Base-by-base conservation (phyloP, 2,329 filamentous ascomycete genomes). In the Fusarium sp. region DNA sequence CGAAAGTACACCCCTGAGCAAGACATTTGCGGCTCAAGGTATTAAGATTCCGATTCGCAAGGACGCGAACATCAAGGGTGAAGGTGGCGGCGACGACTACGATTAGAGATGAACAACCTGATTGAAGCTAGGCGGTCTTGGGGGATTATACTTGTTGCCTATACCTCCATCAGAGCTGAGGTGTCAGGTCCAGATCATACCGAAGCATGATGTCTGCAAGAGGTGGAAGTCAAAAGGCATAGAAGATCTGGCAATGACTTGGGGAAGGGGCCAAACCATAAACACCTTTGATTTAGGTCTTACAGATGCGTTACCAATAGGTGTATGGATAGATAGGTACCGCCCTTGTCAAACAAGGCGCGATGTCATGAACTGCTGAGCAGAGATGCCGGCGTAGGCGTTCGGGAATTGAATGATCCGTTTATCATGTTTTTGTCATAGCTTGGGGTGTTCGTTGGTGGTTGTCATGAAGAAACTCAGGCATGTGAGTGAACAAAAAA, bases 31-130 rank as follows among this genome's bases (percentile, higher is more conserved):
- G 5, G 86, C 88, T 2, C 96, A 99, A 76, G 96, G 96, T 24
- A 97, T 97, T 81, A 98, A 98, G 81, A 98, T 98, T 24, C 95
- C 95, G 0, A 98, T 98, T 56, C 86, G 95, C 22, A 98, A 98
- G 80, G 95, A 98, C 75, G 90, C 91, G 1, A 85, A 84, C 58
- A 78, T 81, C 40, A 83, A 83, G 67, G 85, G 84, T 36, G 84
- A 87, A 45, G 85, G 85, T 31, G 86, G 87, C 15, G 85, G 88
- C n/a, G 83, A 87, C 26, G 77, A 79, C 39, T 78, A 70, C 31
- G 78, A 79, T 26, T 79, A 73, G 49, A 46, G 36, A 26, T 61
- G 28, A 52, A 59, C 18, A 44, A 20, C 36, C 18, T 40, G n/a
- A 33, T 28, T 17, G 44, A 46, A 7, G n/a, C 40, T 43, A 18